Base-by-base conservation (phyloP, 257 asterid genomes). In the Salvia hispanica region DNA sequence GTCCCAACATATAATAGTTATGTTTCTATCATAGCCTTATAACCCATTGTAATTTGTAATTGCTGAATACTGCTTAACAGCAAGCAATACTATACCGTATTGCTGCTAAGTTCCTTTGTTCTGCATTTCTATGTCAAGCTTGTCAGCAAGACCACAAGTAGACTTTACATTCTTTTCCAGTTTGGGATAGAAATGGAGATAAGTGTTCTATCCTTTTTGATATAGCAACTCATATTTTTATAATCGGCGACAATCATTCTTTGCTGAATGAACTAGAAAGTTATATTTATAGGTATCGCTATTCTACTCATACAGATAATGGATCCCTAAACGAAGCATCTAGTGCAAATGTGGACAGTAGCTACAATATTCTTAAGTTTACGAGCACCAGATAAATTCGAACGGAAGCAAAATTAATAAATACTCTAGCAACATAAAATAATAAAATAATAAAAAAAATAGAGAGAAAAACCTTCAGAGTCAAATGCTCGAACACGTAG, bases 401-500 rank as follows among this genome's bases (percentile, higher is more conserved):
- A 34, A 14, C 12, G 18, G 21, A 8, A 37, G 42, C 5, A 48
- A 25, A 18, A 15, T 46, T 44, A 13, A 1, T 40, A 63, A 40
- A 4, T 36, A 36, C 40, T 25, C 25, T 18, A 64, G 34, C 28
- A 56, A 33, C 58, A 48, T 56, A 62, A 6, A 6, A 15, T 6
- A 14, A 28, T 18, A 3, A 13, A n/a, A n/a, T n/a, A n/a, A 0
- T 46, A 5, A 39, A 39, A 39, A 5, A 6, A 6, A 37, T 0
- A 37, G 7, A 39, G 43, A 7, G 7, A 11, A 57, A 56, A 76
- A 92, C 98, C 97, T 84, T 89, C 88, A 44, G 68, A 72, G 71
- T 92, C 97, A 77, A 92, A 92, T 51, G 96, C 98, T 45, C 95
- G 97, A 36, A 79, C 91, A 3, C 88, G 86, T 48, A 92, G 87